phyloP scores from a whole-genome alignment of 2,329 filamentous ascomycete genomes.

The Diaporthe amygdali region DNA sequence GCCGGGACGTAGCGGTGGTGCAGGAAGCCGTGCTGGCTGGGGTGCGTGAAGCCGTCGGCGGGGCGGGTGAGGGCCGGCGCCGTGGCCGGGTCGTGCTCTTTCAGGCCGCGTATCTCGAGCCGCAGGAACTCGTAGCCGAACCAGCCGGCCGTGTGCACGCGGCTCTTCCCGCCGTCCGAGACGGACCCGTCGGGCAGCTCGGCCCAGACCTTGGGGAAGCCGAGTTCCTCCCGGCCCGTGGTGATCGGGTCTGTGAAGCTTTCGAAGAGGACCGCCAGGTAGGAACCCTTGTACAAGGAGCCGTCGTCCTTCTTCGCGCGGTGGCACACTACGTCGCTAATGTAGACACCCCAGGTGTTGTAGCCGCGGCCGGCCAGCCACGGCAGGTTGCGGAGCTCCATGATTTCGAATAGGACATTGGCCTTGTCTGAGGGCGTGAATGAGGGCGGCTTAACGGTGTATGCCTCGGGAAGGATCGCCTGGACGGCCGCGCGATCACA shows the following conservation, averaged over 20 bases:
- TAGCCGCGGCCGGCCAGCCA: constrained; percentile 69
- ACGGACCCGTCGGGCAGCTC: not conserved
- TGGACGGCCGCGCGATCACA: not conserved
- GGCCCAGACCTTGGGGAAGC: constrained; percentile 62
- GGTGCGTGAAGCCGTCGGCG: not conserved
- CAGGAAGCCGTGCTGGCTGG: constrained; percentile 47
- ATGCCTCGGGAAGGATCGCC: not conserved
- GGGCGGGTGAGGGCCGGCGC: not conserved
- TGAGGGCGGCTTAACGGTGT: not conserved
- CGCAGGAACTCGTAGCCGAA: constrained; percentile 39
- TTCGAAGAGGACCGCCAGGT: constrained; percentile 64
- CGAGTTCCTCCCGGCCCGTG: constrained; percentile 64
- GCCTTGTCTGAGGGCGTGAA: not conserved
- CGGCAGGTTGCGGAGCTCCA: constrained; percentile 53
- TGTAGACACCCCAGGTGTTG: constrained; percentile 61
- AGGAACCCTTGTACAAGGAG: constrained; percentile 52
- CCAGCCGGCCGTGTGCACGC: constrained; percentile 2
- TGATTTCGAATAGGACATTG: constrained; percentile 29
- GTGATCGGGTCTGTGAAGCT: constrained; percentile 64
- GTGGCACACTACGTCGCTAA: constrained; percentile 59
- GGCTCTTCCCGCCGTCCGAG: not conserved
- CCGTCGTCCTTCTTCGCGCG: constrained; percentile 57
- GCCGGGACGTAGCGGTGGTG: constrained; percentile 63
- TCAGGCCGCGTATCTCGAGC: constrained; percentile 47
- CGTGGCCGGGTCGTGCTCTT: constrained; percentile 30